These are phyloP conservation scores for Alternaria gaisen DNA, from an alignment of 2,329 filamentous ascomycete genomes.

Conservation along the genomic window DNA sequence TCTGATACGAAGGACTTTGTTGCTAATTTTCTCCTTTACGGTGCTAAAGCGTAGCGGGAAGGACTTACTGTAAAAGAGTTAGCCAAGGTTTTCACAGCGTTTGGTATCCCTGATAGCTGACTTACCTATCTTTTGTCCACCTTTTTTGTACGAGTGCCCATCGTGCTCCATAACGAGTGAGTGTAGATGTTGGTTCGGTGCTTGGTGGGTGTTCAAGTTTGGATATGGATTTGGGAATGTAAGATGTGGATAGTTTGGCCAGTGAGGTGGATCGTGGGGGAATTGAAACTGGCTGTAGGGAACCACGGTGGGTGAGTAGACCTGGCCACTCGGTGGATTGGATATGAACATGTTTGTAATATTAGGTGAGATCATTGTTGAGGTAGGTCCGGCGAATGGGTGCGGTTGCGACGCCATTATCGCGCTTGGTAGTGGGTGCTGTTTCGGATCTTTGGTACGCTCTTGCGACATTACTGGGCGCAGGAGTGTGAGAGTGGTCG, in stretches of 20 bases:
- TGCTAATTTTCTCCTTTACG: neutral
- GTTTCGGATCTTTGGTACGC: neutral
- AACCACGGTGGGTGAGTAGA: neutral
- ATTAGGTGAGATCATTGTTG: conserved; percentile 13
- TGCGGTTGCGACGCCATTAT: neutral
- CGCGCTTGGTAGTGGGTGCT: neutral
- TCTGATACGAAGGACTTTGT: neutral
- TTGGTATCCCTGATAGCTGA: neutral
- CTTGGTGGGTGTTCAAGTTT: neutral
- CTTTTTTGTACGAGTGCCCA: neutral
- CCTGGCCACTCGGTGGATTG: neutral
- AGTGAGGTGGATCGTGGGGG: too few species aligned
- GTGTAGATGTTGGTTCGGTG: neutral
- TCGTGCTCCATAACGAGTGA: neutral
- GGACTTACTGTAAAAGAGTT: neutral
- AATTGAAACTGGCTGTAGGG: neutral
- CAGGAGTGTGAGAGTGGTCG: neutral
- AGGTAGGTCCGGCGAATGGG: neutral
- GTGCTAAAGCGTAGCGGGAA: neutral
- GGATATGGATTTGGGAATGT: neutral
- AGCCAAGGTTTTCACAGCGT: neutral
- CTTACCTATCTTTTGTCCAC: neutral
- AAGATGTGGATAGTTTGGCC: neutral
- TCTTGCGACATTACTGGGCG: neutral
- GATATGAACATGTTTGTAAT: neutral